Evolutionary conservation across 2,329 filamentous ascomycete genomes (phyloP), one percentile per base, ranked within the genome.

Genomic region (Nothomitra cinnamomea): DNA sequence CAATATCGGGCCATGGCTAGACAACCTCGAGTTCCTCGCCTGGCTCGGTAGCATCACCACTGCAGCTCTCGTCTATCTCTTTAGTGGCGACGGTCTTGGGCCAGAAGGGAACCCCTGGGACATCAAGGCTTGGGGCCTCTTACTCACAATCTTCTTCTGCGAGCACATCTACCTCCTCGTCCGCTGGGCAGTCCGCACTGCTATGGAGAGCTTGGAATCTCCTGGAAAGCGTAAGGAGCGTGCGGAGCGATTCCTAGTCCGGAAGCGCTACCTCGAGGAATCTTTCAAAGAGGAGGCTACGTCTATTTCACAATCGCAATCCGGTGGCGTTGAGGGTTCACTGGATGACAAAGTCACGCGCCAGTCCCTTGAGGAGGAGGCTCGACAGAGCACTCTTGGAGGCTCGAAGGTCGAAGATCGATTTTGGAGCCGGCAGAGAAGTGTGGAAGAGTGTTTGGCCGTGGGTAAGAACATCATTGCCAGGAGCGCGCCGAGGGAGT

Each of bases 11-110:
- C 89, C 92, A 0, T 96, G 88, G 84, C 72, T 96, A 12, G 79
- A 88, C 58, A 82, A 85, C 1, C 73, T 98, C 1, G 83, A 82
- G 15, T 94, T 96, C 65, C 72, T 96, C n/a, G 84, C 87, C 2
- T 96, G 92, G 92, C 72, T 95, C 22, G 92, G 92, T 41, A 92
- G 84, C 59, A 72, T 96, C 56, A 94, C 88, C 3, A 88, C 85
- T 54, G 81, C 88, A 0, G 87, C 89, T 0, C 78, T 96, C 49
- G 85, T 95, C 0, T 95, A 88, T 66, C 79, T 98, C 61, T 96
- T 95, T 71, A 83, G 79, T 59, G 79, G 81, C 52, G 75, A 82
- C 54, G 74, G 76, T 1, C 69, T 82, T 41, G 83, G 82, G 0
- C 77, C 78, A 0, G 74, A 77, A 53, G 84, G 84, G 40, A 76